These are phyloP conservation scores for Blastosporella zonata DNA, from an alignment of 1,284 basidiomycete species.

Conservation along the genomic window DNA sequence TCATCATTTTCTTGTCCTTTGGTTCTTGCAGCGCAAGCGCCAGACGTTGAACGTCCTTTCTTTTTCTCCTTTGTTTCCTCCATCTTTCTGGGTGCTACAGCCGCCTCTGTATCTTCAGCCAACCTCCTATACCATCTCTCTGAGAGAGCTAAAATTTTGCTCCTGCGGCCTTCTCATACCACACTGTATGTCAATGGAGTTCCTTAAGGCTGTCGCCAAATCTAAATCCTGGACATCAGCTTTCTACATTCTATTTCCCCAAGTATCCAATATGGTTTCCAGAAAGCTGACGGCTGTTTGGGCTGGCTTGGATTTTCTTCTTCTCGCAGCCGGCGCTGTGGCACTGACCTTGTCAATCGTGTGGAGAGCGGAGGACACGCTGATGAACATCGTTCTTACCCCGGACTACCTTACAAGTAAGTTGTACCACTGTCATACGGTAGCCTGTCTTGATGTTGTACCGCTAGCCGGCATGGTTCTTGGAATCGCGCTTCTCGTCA, in stretches of 20 bases:
- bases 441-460: not conserved
- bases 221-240: not conserved
- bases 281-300: constrained; percentile 66
- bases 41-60: constrained; percentile 61
- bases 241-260: constrained; percentile 1
- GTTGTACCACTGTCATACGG: constrained; percentile 1
- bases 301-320: constrained; percentile 64
- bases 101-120: constrained; percentile 26
- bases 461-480: constrained; percentile 64
- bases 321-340: constrained; percentile 66
- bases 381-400: constrained; percentile 69
- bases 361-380: constrained; percentile 60
- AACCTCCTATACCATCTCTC: constrained; percentile 27
- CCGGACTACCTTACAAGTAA: constrained; percentile 58
- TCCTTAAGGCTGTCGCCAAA: not conserved
- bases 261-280: constrained; percentile 57
- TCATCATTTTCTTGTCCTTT: constrained; percentile 27
- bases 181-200: constrained; percentile 20
- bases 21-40: constrained; percentile 41
- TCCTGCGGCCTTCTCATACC: constrained; percentile 12
- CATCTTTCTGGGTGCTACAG: constrained; percentile 29
- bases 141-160: constrained; percentile 27
- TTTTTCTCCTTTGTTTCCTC: constrained; percentile 27
- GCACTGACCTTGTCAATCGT: constrained; percentile 65
- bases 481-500: constrained; percentile 64